A percentile compares a stretch with the other conserved stretches of the same genome.
Evolutionary conservation across 805 yeast species (phyloP).

Genomic region (Candida ficus): DNA sequence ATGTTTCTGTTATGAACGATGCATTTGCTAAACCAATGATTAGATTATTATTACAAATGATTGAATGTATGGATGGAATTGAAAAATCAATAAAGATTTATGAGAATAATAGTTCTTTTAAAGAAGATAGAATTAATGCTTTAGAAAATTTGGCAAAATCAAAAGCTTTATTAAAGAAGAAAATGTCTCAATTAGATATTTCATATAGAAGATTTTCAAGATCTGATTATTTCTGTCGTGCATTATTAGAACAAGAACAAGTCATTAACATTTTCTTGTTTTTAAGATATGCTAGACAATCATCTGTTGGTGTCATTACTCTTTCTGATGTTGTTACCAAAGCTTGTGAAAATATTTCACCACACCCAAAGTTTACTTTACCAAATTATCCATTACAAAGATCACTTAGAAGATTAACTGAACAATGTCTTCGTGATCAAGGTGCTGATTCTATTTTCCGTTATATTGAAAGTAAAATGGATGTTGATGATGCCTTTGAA

Average conservation of each 20-base stretch:
- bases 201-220: constrained; percentile 32
- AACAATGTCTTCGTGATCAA: constrained; percentile 39
- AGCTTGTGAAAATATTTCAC: constrained; percentile 3
- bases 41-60: constrained; percentile 29
- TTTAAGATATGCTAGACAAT: constrained; percentile 35
- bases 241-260: constrained; percentile 30
- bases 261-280: constrained; percentile 35
- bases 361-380: constrained; percentile 8
- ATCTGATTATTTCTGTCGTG: constrained; percentile 31
- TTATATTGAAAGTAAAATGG: constrained; percentile 37
- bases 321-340: constrained; percentile 21
- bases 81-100: constrained; percentile 7
- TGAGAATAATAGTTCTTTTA: background rate
- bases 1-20: constrained; percentile 28
- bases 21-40: constrained; percentile 28
- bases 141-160: constrained; percentile 11
- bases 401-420: constrained; percentile 37
- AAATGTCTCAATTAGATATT: constrained; percentile 29
- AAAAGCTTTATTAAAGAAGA: constrained; percentile 22
- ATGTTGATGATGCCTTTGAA: constrained; percentile 42
- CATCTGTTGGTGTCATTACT: constrained; percentile 31
- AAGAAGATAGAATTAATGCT: background rate
- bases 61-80: constrained; percentile 23
- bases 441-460: constrained; percentile 41
- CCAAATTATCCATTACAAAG: constrained; percentile 37